Evolutionary conservation across 805 yeast genomes (phyloP).

Genomic region (Barnettozyma siamensis): DNA sequence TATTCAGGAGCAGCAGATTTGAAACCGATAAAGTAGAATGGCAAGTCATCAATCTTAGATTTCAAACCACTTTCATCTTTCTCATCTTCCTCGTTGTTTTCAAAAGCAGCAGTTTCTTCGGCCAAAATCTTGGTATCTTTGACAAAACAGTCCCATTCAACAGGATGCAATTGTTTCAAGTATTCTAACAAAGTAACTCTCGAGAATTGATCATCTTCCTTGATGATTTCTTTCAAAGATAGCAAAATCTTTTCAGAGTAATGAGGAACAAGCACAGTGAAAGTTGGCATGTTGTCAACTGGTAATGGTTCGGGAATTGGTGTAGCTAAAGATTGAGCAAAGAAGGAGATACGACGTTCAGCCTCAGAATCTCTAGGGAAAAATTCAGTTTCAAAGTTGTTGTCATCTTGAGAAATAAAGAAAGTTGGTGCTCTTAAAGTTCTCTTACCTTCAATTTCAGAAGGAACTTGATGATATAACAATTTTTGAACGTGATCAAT

Average conservation of each 20-base stretch:
- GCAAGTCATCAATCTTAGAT: slow-evolving; percentile 83
- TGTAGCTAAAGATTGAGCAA: slow-evolving; percentile 97
- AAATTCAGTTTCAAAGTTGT: slow-evolving; percentile 88
- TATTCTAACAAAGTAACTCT: slow-evolving; percentile 92
- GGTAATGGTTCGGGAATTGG: slow-evolving; percentile 99
- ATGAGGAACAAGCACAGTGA: slow-evolving; percentile 94
- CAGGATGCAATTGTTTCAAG: slow-evolving; percentile 90
- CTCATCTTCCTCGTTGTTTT: slow-evolving; percentile 36
- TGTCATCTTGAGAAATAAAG: slow-evolving; percentile 96
- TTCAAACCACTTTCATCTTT: slow-evolving; percentile 68
- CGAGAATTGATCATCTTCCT: slow-evolving; percentile 95
- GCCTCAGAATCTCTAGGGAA: slow-evolving; percentile 98
- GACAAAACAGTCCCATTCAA: slow-evolving; percentile 97
- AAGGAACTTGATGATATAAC: slow-evolving; percentile 96
- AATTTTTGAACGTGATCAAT: slow-evolving; percentile 98
- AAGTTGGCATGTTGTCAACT: slow-evolving; percentile 99
- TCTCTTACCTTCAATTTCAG: slow-evolving; percentile 97
- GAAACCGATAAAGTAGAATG: slow-evolving; percentile 95
- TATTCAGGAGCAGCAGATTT: slow-evolving; percentile 97
- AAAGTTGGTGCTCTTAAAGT: slow-evolving; percentile 98
- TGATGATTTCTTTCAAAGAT: slow-evolving; percentile 91
- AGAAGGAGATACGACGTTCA: slow-evolving; percentile 98
- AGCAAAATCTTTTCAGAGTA: slow-evolving; percentile 90
- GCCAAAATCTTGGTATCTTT: slow-evolving; percentile 94
- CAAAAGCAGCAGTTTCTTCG: slow-evolving; percentile 83